Conservation (phyloP, 2,329 filamentous ascomycete species). For the Aspergillus oerlinghausenensis region DNA sequence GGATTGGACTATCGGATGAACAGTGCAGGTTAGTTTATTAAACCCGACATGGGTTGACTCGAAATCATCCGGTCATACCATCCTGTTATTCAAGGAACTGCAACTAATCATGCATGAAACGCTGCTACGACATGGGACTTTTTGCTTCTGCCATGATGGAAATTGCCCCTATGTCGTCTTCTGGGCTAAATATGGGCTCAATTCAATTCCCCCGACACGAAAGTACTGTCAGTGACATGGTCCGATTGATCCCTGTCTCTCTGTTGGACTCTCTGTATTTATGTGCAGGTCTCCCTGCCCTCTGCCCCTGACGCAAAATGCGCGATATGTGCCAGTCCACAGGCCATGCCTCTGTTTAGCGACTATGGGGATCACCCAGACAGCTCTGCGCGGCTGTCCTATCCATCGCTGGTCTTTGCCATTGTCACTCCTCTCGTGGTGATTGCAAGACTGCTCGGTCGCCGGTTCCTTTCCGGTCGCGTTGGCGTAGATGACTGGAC, state of each 20-base stretch:
- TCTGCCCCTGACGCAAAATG: neutral
- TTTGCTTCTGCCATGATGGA: neutral
- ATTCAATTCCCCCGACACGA: neutral
- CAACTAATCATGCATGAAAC: neutral
- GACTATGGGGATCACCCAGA: conserved; percentile 20
- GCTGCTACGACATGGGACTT: neutral
- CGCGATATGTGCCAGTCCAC: neutral
- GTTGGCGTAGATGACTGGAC: conserved; percentile 18
- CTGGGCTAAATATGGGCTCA: no score
- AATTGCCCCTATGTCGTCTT: neutral
- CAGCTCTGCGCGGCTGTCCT: conserved; percentile 12
- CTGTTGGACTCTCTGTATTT: neutral
- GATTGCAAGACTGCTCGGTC: conserved; percentile 12
- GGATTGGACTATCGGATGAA: neutral
- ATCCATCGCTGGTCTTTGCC: conserved; percentile 17
- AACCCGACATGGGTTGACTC: neutral
- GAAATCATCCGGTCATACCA: neutral
- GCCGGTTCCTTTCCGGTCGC: conserved; percentile 10
- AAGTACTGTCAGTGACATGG: neutral
- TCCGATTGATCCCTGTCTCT: neutral
- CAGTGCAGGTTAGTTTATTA: neutral
- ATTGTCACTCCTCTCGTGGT: conserved; percentile 18
- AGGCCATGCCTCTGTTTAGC: conserved; percentile 17
- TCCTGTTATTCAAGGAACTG: neutral
- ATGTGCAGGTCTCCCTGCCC: neutral